Evolutionary conservation across 1,139 yeast species (phyloP), one percentile per base, ranked within the genome.

Genomic region (Protomyces arabidopsidicola): DNA sequence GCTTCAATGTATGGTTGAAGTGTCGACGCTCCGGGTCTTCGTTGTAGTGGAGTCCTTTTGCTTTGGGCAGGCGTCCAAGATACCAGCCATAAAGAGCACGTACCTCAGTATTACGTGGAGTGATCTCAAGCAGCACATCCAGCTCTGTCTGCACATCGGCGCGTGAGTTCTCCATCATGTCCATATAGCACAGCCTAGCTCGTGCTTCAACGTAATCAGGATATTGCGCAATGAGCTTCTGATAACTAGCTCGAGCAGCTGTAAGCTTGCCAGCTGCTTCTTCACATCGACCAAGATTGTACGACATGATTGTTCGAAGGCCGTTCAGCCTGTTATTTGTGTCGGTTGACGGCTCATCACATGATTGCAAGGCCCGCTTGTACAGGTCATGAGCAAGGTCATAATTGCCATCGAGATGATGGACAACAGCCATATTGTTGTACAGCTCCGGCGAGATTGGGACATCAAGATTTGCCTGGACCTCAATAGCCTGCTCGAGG

Each of bases 1-100:
- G 85, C 39, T 86, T 87, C 69, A 93, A 80, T 0, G 98, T 90
- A 60, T 87, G 88, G 74, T 89, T 89, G 73, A 88, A 91, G 72
- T 89, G 96, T 27, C 81, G 79, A 67, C 89, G 86, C 73, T 90
- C 97, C 20, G 75, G 72, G 65, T 78, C 80, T 20, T 58, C 62
- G 31, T 58, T 58, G 35, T 51, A 58, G 20, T 58, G 54, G 67
- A 81, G 77, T 9, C 83, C 84, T 60, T 82, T 72, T 68, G 81
- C 82, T 69, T 86, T 87, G 62, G 72, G 72, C 68, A 81, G 83
- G 62, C 82, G 82, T 68, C 82, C 82, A 67, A 90, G 78, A 72
- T 84, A 89, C 97, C 98, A 95, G 42, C 96, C 95, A 74, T 87
- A 89, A 69, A 93, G 86, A 0, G 98, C 88, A 67, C 99, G 84